Evolutionary conservation across 106 monocot species (phyloP).

Genomic region (Hemerocallis citrina): DNA sequence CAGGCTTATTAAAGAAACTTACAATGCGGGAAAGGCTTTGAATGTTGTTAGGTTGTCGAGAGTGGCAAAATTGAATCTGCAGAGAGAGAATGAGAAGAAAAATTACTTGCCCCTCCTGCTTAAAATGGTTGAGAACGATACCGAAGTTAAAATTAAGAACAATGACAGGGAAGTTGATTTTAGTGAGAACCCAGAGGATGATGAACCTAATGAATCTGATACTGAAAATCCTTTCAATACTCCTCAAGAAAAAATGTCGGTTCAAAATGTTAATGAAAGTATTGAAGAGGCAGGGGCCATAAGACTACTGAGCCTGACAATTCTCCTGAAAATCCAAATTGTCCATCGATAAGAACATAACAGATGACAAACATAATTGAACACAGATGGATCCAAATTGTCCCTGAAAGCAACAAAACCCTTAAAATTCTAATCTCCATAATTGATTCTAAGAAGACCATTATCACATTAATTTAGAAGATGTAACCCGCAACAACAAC

Average conservation of each 20-base stretch:
- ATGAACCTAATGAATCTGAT: conserved; percentile 67
- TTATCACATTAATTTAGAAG: no score
- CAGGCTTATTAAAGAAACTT: conserved; percentile 24
- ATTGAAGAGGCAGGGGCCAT: conserved; percentile 25
- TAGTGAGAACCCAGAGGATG: conserved; percentile 84
- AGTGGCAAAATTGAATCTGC: conserved; percentile 80
- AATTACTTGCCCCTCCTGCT: conserved; percentile 67
- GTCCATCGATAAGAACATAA: no score
- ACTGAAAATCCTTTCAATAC: conserved; percentile 28
- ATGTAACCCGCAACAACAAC: no score
- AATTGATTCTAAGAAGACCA: no score
- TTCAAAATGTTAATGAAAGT: conserved; percentile 18
- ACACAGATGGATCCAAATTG: no score
- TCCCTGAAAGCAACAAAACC: no score
- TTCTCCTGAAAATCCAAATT: conserved; percentile 21
- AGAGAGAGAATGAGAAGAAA: conserved; percentile 86
- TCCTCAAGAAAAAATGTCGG: conserved; percentile 21
- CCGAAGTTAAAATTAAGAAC: conserved; percentile 89
- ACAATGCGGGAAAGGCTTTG: conserved; percentile 33
- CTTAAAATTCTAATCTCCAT: no score
- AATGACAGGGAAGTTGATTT: conserved; percentile 99
- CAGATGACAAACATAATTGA: no score
- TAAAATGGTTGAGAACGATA: conserved; percentile 52
- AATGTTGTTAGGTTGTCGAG: conserved; percentile 88
- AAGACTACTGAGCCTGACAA: conserved; percentile 17